Conservation (phyloP, 371 early-diverging fungal genomes). For the Mucor sp. region DNA sequence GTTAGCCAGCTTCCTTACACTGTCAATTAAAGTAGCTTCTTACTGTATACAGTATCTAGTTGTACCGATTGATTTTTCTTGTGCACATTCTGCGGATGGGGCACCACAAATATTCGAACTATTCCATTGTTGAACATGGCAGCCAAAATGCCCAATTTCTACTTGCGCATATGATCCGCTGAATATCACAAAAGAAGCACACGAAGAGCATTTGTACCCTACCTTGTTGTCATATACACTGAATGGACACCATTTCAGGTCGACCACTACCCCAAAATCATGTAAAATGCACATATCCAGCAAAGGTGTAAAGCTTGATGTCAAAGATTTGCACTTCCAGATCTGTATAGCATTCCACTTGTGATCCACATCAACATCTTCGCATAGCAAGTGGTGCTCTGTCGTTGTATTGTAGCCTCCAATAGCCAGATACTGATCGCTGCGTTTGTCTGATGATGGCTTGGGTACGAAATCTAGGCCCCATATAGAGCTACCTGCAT, state of each 20-base stretch:
- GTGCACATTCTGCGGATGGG: conserved; percentile 42
- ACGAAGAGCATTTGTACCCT: neutral
- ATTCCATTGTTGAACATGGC: conserved; percentile 59
- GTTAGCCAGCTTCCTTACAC: neutral
- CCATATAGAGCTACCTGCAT: conserved; percentile 68
- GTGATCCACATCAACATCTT: conserved; percentile 5
- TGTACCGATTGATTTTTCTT: neutral
- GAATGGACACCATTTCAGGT: conserved; percentile 64
- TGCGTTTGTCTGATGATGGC: conserved; percentile 18
- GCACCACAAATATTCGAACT: conserved; percentile 55
- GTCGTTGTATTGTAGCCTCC: conserved; percentile 55
- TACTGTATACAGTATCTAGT: conserved; percentile 29
- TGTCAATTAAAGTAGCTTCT: neutral
- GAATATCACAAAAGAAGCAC: neutral
- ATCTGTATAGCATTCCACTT: conserved; percentile 55
- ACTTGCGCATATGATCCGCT: neutral
- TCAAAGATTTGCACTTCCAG: conserved; percentile 37
- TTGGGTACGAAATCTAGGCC: conserved; percentile 65
- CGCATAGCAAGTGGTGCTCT: conserved; percentile 47
- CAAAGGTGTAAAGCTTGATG: conserved; percentile 12
- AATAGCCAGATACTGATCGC: conserved; percentile 62
- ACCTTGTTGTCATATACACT: conserved; percentile 46
- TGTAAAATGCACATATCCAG: conserved; percentile 62
- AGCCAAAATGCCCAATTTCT: conserved; percentile 59
- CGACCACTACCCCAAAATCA: conserved; percentile 55